phyloP scores from a whole-genome alignment of 2,329 filamentous ascomycete genomes.

The Plenodomus lindquistii region DNA sequence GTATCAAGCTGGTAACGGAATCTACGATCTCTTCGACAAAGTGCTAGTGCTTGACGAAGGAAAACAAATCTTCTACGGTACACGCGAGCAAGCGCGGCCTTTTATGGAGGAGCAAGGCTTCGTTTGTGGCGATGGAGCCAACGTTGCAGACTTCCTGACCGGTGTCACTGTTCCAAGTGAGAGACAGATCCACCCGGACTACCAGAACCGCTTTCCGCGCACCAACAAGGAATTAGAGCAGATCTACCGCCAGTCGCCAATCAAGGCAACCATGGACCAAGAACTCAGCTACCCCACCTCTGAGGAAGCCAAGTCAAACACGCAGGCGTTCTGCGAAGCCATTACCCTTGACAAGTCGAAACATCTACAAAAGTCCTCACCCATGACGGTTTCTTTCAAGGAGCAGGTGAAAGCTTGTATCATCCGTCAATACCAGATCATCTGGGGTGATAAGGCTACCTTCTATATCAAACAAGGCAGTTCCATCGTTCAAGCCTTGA shows the following conservation, averaged over 20 bases:
- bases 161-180: slow-evolving; percentile 62
- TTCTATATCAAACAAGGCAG: slow-evolving; percentile 65
- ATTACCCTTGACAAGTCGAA: slow-evolving; percentile 61
- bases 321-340: slow-evolving; percentile 56
- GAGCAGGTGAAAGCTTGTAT: slow-evolving; percentile 60
- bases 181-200: slow-evolving; percentile 46
- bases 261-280: slow-evolving; percentile 55
- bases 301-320: slow-evolving; percentile 47
- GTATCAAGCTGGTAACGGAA: slow-evolving; percentile 54
- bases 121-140: slow-evolving; percentile 63
- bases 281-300: slow-evolving; percentile 63
- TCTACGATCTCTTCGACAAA: slow-evolving; percentile 72
- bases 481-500: slow-evolving; percentile 62
- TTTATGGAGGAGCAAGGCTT: slow-evolving; percentile 74
- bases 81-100: slow-evolving; percentile 59
- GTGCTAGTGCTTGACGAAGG: slow-evolving; percentile 74
- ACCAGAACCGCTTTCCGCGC: slow-evolving; percentile 48
- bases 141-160: slow-evolving; percentile 75
- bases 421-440: slow-evolving; percentile 65
- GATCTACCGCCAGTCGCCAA: slow-evolving; percentile 55
- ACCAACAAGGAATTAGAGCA: slow-evolving; percentile 49
- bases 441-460: slow-evolving; percentile 67
- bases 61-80: slow-evolving; percentile 74
- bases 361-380: slow-evolving; percentile 57
- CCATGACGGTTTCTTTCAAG: slow-evolving; percentile 50